Percentiles rank a stretch among this genome's conserved stretches.
Evolutionary conservation across 2,329 filamentous ascomycete genomes (phyloP).

Genomic region (Pleomassaria siparia): DNA sequence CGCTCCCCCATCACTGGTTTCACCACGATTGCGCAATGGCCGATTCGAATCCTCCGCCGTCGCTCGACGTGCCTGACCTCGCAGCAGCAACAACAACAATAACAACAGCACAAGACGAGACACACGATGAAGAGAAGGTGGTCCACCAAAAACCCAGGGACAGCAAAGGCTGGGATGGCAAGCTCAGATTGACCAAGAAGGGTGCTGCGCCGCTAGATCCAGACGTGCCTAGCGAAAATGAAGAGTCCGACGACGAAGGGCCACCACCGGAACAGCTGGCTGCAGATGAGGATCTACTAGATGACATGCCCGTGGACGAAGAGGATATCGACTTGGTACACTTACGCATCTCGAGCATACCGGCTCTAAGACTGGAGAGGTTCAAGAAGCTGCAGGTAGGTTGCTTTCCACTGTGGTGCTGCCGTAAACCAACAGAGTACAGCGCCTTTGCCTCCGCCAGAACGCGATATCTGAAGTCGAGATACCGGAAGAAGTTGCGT

Average conservation of each 20-base stretch:
- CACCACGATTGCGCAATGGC: conserved; percentile 19
- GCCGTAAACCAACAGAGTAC: conserved; percentile 12
- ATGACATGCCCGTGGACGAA: conserved; percentile 57
- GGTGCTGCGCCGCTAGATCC: conserved; percentile 41
- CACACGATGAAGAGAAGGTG: conserved; percentile 19
- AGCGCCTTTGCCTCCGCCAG: conserved; percentile 85
- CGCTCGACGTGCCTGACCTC: conserved; percentile 26
- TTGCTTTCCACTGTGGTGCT: background rate
- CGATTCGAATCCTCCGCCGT: conserved; percentile 30
- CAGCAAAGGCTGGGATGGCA: conserved; percentile 75
- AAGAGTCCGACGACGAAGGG: conserved; percentile 71
- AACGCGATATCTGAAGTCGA: conserved; percentile 83
- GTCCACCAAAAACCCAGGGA: conserved; percentile 38
- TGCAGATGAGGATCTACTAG: conserved; percentile 56
- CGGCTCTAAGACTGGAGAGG: conserved; percentile 76
- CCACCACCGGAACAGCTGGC: conserved; percentile 39
- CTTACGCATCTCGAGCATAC: conserved; percentile 76
- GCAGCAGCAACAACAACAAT: conserved; percentile 19
- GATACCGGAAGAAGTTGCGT: conserved; percentile 66
- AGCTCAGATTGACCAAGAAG: conserved; percentile 72
- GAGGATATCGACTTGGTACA: conserved; percentile 82
- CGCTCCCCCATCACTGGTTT: background rate
- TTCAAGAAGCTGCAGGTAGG: conserved; percentile 70
- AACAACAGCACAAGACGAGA: too few species aligned
- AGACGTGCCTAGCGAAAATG: conserved; percentile 79